Conservation (phyloP, 2,329 filamentous ascomycete genomes). For the Penicillium oxalicum region DNA sequence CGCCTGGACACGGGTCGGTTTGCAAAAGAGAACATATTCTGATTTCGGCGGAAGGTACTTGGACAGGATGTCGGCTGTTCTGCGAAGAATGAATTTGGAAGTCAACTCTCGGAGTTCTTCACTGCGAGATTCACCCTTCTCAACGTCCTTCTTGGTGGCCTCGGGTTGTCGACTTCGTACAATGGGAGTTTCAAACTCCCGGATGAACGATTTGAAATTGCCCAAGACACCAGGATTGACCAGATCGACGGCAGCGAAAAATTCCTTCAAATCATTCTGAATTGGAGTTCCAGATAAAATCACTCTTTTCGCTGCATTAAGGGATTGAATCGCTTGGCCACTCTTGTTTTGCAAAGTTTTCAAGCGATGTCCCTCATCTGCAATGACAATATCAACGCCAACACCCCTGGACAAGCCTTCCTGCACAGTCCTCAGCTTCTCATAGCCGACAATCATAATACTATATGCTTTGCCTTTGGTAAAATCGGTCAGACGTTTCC, state of each 20-base stretch:
- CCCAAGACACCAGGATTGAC: conserved; percentile 62
- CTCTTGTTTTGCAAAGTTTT: conserved; percentile 66
- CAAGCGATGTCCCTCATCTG: conserved; percentile 63
- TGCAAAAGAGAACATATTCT: conserved; percentile 62
- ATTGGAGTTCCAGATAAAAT: conserved; percentile 63
- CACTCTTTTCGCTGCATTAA: conserved; percentile 56
- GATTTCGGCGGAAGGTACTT: conserved; percentile 62
- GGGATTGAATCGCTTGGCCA: conserved; percentile 57
- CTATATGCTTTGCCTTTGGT: conserved; percentile 62
- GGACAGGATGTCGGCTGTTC: conserved; percentile 60
- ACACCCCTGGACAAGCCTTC: conserved; percentile 58
- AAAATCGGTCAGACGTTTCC: conserved; percentile 60
- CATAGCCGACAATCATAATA: conserved; percentile 69
- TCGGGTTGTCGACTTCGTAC: conserved; percentile 59
- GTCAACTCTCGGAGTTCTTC: conserved; percentile 57
- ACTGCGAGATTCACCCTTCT: conserved; percentile 57
- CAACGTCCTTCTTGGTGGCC: conserved; percentile 55
- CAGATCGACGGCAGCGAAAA: conserved; percentile 63
- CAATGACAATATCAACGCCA: conserved; percentile 63
- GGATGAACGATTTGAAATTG: conserved; percentile 57
- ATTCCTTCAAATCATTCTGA: conserved; percentile 63
- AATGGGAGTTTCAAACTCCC: conserved; percentile 60
- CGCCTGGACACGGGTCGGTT: conserved; percentile 55
- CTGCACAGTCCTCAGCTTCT: conserved; percentile 60
- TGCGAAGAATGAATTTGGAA: conserved; percentile 58